Evolutionary conservation across 73 alveolate genomes (phyloP), one percentile per base, ranked within the genome.

Genomic region (Paramecium biaurelia): DNA sequence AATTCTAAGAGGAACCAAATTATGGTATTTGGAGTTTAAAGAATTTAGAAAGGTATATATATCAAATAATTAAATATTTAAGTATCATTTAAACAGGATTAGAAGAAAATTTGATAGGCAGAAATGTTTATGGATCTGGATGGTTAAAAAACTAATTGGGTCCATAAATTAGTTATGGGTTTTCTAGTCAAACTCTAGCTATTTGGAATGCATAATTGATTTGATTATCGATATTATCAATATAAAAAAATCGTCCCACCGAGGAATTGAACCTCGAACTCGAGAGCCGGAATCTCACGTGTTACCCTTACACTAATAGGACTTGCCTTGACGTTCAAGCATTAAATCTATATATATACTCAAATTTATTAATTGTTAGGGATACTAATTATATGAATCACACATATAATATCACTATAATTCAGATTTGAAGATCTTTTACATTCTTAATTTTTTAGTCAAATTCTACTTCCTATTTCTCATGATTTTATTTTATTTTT

Each of bases 261-360:
- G 85, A 72, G 92, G 92, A 85, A 85, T 85, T 76, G 92, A 85
- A 85, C 92, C 92, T 72, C 85, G 92, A 85, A 70, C 85, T 57
- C 85, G 85, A 85, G 92, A 57, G 92, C 92, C 92, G 92, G 92
- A 85, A 85, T 57, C 92, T 85, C 85, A 85, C 67, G 92, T 72
- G 85, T 76, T 85, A 85, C 92, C 92, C 7, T 85, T 85, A 72
- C 85, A 85, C 92, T 72, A 85, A 85, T 85, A 76, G 92, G 92
- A 68, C 76, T 68, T 85, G 84, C 45, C 45, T 67, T 30, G 38
- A 67, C 10, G 84, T 67, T 67, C 38, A 67, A 20, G 38, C 28
- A 26, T 30, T 67, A 67, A 67, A 0, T 14, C 84, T 30, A 30
- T 35, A 32, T 72, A 72, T 12, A 72, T 72, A 72, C 86, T 67